These are phyloP conservation scores for Aquilaria sinensis DNA, from an alignment of 345 rosid species.

Conservation along the genomic window DNA sequence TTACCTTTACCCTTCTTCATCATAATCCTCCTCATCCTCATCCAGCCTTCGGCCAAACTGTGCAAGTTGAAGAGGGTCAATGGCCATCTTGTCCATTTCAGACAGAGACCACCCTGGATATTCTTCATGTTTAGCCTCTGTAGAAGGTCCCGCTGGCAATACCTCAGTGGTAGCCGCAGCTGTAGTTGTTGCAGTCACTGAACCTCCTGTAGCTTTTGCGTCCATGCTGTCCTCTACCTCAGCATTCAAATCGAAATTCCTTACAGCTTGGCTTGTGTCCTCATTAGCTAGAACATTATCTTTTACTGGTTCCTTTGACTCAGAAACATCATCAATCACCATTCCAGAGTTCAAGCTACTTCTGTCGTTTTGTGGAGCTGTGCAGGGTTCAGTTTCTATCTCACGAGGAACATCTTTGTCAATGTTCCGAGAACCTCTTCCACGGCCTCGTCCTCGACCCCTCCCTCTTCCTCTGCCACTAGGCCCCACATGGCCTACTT, in stretches of 20 bases:
- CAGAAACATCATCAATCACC: conserved; percentile 36
- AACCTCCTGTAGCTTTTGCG: conserved; percentile 14
- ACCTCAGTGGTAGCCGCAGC: background rate
- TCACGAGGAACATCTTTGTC: conserved; percentile 77
- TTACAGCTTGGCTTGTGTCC: conserved; percentile 37
- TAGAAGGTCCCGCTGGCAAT: conserved; percentile 26
- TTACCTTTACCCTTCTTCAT: conserved; percentile 67
- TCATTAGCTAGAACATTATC: conserved; percentile 34
- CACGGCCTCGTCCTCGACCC: conserved; percentile 96
- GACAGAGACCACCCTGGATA: conserved; percentile 90
- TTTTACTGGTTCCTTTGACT: conserved; percentile 34
- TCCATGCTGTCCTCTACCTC: conserved; percentile 46
- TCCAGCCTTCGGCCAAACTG: conserved; percentile 62
- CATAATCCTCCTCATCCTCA: conserved; percentile 96
- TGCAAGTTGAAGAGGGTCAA: conserved; percentile 79
- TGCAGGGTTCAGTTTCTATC: conserved; percentile 41
- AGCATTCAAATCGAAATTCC: conserved; percentile 74
- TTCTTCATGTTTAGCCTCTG: conserved; percentile 55
- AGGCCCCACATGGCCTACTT: conserved; percentile 49
- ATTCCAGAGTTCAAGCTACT: conserved; percentile 20
- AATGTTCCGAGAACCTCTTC: conserved; percentile 51
- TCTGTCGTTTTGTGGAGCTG: conserved; percentile 23
- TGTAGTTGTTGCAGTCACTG: conserved; percentile 7
- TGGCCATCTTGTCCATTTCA: conserved; percentile 77
- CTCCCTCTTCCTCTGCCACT: conserved; percentile 94